Conservation (phyloP, 371 early-diverging fungal species). For the Syncephalastrum racemosum region DNA sequence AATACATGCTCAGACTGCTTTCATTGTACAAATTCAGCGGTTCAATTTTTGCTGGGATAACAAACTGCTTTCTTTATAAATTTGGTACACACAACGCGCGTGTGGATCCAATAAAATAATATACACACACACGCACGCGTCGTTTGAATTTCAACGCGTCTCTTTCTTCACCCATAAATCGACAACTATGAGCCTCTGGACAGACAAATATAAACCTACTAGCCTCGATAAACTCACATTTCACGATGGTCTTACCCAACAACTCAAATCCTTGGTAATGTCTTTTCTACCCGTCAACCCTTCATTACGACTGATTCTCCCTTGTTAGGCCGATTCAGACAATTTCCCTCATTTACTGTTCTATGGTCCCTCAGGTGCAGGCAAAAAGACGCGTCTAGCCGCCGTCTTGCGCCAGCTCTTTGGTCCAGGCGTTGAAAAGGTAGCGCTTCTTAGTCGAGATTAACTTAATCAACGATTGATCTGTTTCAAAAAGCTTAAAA, state of each 20-base stretch:
- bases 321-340: slow-evolving; percentile 63
- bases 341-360: slow-evolving; percentile 97
- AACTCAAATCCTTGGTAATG: slow-evolving; percentile 83
- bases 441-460: slow-evolving; percentile 16
- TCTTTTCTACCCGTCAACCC: not conserved
- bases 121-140: no score
- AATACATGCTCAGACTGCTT: no score
- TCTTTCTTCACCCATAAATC: not conserved
- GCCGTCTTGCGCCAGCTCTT: slow-evolving; percentile 84
- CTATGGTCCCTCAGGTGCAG: slow-evolving; percentile 96
- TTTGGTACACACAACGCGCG: no score
- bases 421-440: slow-evolving; percentile 94
- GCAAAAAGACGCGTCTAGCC: slow-evolving; percentile 96
- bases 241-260: slow-evolving; percentile 73
- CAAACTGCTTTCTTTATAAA: no score
- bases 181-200: slow-evolving; percentile 87
- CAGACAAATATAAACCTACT: slow-evolving; percentile 95
- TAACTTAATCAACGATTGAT: not conserved
- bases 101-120: no score
- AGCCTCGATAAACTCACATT: slow-evolving; percentile 85
- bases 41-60: no score
- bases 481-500: slow-evolving; percentile 67
- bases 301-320: not conserved
- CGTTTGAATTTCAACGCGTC: slow-evolving; percentile 3
- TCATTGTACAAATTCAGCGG: no score